Evolutionary conservation across 306 rosid genomes (phyloP).

Genomic region (Lathyrus tuberosus): DNA sequence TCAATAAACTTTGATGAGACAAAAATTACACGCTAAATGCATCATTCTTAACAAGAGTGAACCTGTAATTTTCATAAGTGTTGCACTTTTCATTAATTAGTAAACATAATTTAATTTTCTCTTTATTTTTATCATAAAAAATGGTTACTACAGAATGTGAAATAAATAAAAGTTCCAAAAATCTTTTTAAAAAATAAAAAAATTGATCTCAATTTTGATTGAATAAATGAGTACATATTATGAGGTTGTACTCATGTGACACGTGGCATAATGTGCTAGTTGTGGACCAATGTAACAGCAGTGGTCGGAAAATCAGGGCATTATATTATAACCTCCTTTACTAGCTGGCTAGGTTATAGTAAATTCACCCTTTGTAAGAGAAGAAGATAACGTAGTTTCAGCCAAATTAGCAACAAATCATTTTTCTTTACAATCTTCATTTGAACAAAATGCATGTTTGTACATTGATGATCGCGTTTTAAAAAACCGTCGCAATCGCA

Average conservation of each 20-base stretch:
- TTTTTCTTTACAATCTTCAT: constrained; percentile 36
- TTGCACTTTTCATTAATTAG: not conserved
- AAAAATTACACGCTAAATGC: not conserved
- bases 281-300: constrained; percentile 29
- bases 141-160: not conserved
- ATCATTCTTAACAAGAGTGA: not conserved
- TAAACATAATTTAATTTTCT: not conserved
- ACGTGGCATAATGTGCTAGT: constrained; percentile 33
- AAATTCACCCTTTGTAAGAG: constrained; percentile 20
- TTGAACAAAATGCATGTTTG: constrained; percentile 26
- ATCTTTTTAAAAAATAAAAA: not conserved
- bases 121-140: not conserved
- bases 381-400: constrained; percentile 35
- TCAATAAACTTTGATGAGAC: not conserved
- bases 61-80: not conserved
- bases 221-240: not conserved
- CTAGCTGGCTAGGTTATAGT: constrained; percentile 16
- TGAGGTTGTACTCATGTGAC: constrained; percentile 35
- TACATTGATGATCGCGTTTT: not conserved
- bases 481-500: too few species aligned
- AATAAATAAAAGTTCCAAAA: too few species aligned
- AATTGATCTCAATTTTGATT: not conserved
- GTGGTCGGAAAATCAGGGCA: constrained; percentile 43
- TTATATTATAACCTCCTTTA: constrained; percentile 4
- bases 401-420: constrained; percentile 41